Conservation (phyloP, 2,329 filamentous ascomycete genomes). For the Lachnellula subtilissima region DNA sequence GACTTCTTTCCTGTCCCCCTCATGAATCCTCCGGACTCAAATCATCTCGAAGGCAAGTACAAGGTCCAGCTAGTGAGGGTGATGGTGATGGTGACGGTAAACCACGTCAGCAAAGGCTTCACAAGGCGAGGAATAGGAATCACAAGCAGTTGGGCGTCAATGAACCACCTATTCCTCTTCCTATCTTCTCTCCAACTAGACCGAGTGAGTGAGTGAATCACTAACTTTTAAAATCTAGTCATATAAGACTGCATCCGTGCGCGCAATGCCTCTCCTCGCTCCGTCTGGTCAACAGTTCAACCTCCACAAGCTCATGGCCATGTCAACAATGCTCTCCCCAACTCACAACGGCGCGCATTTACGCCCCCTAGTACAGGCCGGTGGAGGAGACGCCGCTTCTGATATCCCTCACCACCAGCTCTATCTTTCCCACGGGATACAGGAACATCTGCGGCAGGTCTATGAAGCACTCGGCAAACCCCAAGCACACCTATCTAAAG, state of each 20-base stretch:
- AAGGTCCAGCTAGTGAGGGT: background rate
- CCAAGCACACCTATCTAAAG: conserved; percentile 33
- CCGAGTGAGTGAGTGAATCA: background rate
- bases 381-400: conserved; percentile 23
- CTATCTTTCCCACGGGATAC: conserved; percentile 45
- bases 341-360: conserved; percentile 18
- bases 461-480: conserved; percentile 42
- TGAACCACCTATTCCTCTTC: background rate
- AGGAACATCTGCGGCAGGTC: conserved; percentile 43
- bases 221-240: conserved; percentile 9
- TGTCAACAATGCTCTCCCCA: conserved; percentile 30
- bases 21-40: conserved; percentile 5
- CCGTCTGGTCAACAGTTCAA: conserved; percentile 29
- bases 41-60: conserved; percentile 4
- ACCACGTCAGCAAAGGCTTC: conserved; percentile 2
- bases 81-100: background rate
- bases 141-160: background rate
- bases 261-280: conserved; percentile 20
- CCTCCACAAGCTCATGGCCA: conserved; percentile 32
- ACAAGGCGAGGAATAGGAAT: background rate
- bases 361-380: conserved; percentile 20
- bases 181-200: conserved; percentile 1
- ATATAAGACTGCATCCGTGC: conserved; percentile 7
- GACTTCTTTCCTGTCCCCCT: background rate
- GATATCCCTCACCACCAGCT: conserved; percentile 26